These are phyloP conservation scores for Metarhizium humberi DNA, from an alignment of 2,329 filamentous ascomycete species.

Conservation along the genomic window DNA sequence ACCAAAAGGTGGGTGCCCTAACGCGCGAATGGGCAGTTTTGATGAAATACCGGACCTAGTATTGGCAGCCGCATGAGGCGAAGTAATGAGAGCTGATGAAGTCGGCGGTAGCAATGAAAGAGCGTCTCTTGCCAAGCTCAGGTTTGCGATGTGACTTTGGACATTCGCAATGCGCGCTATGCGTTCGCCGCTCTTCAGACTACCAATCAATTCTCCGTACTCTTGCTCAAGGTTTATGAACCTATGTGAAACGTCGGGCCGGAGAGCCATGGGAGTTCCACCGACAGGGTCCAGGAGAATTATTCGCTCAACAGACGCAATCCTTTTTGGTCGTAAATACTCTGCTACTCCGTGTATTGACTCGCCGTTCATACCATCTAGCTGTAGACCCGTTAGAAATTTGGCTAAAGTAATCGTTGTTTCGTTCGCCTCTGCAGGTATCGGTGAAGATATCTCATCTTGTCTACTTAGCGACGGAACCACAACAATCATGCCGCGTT, in stretches of 20 bases:
- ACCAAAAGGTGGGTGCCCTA: constrained; percentile 43
- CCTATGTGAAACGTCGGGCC: constrained; percentile 26
- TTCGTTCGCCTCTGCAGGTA: constrained; percentile 41
- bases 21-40: not conserved
- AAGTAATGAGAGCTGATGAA: constrained; percentile 83
- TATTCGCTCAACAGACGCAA: constrained; percentile 67
- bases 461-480: constrained; percentile 32
- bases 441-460: constrained; percentile 28
- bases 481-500: constrained; percentile 26
- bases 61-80: constrained; percentile 68
- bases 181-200: constrained; percentile 36
- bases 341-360: constrained; percentile 14
- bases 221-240: constrained; percentile 95
- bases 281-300: constrained; percentile 84
- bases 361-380: constrained; percentile 13
- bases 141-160: constrained; percentile 40
- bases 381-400: constrained; percentile 62
- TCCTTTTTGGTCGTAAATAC: constrained; percentile 31
- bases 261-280: constrained; percentile 60
- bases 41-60: constrained; percentile 6
- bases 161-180: not conserved
- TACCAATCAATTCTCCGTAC: constrained; percentile 56
- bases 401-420: constrained; percentile 68
- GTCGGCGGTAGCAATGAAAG: constrained; percentile 71
- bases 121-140: constrained; percentile 60